Base-by-base conservation (phyloP, 805 yeast species). In the Ogataea paradorogensis region DNA sequence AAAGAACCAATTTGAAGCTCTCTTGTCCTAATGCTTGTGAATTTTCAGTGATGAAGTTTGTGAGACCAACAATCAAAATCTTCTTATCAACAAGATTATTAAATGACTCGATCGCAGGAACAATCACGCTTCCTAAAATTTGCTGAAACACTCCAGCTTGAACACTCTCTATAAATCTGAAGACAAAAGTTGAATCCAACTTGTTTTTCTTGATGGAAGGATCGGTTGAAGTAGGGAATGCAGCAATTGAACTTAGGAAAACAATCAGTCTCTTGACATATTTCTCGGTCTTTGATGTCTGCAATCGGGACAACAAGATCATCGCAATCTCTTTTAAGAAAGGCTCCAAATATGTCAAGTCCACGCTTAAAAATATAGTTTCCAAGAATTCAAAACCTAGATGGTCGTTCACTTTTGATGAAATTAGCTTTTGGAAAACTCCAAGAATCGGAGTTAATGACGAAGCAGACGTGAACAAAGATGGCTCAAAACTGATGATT, bases 351-450 rank as follows among this genome's bases (percentile, higher is more conserved):
- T 59, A 47, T 0, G 56, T 58, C 30, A 78, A 51, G 5, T 86
- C 80, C 31, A 88, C 64, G 43, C 71, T 63, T 30, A 77, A 54
- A 30, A 91, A 61, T 34, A 93, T 80, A 3, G 73, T 66, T 57
- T 85, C 90, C 31, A 93, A 64, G 30, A 93, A 66, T 41, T 93
- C 98, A 61, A 93, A 84, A 2, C 97, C 98, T 53, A 78, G 74
- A 27, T 65, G 65, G 53, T 93, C 98, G 53, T 88, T 83, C 11
- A 79, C 73, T 50, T 83, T 84, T 0, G 97, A 87, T 1, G 96
- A 80, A 36, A 93, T 78, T 49, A 93, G 69, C 60, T 90, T 88
- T 66, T 95, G 99, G 70, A 87, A 95, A n/a, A 93, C 95, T 27
- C 99, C 99, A 28, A 93, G 68, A 22, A 93, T 75, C 3, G 97